phyloP scores from a whole-genome alignment of 768 basidiomycete genomes.

The Pulveroboletus frians region DNA sequence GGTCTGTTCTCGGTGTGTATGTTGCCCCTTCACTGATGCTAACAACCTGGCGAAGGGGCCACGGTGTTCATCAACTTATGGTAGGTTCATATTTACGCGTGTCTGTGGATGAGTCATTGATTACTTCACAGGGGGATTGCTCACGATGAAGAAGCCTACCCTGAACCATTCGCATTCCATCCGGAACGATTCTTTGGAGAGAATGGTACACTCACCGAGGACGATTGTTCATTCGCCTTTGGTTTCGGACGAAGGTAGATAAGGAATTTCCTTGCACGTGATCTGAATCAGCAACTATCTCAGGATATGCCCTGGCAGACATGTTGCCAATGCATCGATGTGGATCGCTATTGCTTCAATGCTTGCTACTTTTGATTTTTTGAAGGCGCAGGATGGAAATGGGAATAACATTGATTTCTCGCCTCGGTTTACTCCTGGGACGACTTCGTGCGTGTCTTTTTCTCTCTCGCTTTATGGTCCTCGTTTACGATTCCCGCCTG shows the following conservation, averaged over 20 bases:
- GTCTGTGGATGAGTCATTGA: neutral
- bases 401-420: conserved; percentile 22
- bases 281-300: neutral
- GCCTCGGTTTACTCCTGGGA: conserved; percentile 18
- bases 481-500: neutral
- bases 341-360: conserved; percentile 24
- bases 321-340: conserved; percentile 21
- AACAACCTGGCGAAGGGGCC: conserved; percentile 7
- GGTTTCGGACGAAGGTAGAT: conserved; percentile 25
- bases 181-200: conserved; percentile 36
- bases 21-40: neutral
- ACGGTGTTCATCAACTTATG: conserved; percentile 23
- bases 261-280: neutral
- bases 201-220: conserved; percentile 13
- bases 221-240: conserved; percentile 10
- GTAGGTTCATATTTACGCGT: conserved; percentile 4
- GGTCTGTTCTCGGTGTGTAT: conserved; percentile 8
- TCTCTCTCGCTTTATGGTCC: neutral
- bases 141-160: conserved; percentile 35
- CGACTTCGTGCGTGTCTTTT: conserved; percentile 17
- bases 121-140: conserved; percentile 33
- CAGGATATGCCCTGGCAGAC: conserved; percentile 22
- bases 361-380: conserved; percentile 22
- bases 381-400: conserved; percentile 19
- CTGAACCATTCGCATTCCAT: conserved; percentile 36